Evolutionary conservation across 2,329 filamentous ascomycete species (phyloP), one percentile per base, ranked within the genome.

Genomic region (Elsinoe arachidis): DNA sequence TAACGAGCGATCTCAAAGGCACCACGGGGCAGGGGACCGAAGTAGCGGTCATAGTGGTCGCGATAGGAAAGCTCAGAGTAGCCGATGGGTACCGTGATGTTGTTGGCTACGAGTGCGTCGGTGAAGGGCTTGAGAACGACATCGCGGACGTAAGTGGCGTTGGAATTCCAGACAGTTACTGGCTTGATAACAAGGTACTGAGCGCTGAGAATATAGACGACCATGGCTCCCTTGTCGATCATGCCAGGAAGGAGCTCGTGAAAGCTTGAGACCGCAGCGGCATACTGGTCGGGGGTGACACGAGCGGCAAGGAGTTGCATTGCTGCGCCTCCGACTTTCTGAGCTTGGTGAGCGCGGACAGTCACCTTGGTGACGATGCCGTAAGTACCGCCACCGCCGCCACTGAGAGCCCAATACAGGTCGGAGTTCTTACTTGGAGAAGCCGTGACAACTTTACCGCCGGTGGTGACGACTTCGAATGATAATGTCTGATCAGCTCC

Each of bases 341-440:
- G 23, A 26, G 34, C 47, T 0, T 72, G 68, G 64, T 82, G 73
- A 1, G 77, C 73, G 60, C 78, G 79, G 39, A 77, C 70, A 0
- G 79, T 84, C 66, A 84, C 72, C 1, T 78, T 80, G 14, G 76
- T 67, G 1, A 85, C 79, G 1, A 84, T 72, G 1, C 74, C 82
- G 61, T 79, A 86, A 30, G 75, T 84, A 14, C 81, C 80, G 9
- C 76, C 78, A 1, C 83, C 82, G 0, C 83, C 81, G 2, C 82
- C 82, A 41, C 73, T 73, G 1, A 85, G 68, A 1, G 83, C 84
- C 83, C 82, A 87, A 70, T 81, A 86, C 1, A 86, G 71, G 54
- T 85, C 82, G 0, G 71, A 58, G 61, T 85, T 79, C 33, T 76
- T 60, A 0, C 63, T 64, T 0, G 70, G 72, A 3, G 72, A 77